phyloP scores from a whole-genome alignment of 108 stramenopile species.

The Cyclotella kingstonii region DNA sequence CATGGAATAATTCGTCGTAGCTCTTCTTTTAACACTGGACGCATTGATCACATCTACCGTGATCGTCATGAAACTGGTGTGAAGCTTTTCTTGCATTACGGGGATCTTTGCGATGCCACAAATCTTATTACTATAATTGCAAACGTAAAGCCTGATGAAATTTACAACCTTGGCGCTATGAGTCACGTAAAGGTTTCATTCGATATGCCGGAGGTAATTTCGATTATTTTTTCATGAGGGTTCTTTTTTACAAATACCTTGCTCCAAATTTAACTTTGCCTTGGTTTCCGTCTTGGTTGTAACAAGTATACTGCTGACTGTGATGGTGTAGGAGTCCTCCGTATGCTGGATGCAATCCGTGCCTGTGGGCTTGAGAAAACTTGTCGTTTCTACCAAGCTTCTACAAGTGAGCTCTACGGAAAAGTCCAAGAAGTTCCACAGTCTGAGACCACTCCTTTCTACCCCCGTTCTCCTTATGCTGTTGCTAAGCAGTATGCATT shows the following conservation, averaged over 20 bases:
- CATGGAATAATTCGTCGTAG: constrained; percentile 98
- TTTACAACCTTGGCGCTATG: constrained; percentile 99
- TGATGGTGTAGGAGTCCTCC: constrained; percentile 97
- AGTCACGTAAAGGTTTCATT: constrained; percentile 99
- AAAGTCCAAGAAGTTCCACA: constrained; percentile 98
- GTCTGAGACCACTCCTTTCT: constrained; percentile 98
- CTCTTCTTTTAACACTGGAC: constrained; percentile 98
- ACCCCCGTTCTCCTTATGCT: constrained; percentile 99
- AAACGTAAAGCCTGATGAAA: constrained; percentile 87
- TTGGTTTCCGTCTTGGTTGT: background rate
- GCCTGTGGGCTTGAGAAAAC: constrained; percentile 85
- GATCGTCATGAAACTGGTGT: constrained; percentile 96
- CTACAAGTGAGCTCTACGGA: constrained; percentile 97
- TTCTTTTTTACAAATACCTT: too few relatives aligned
- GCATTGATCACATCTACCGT: constrained; percentile 97
- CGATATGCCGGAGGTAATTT: constrained; percentile 95
- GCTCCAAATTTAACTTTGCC: too few relatives aligned
- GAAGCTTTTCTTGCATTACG: constrained; percentile 96
- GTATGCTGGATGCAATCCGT: constrained; percentile 98
- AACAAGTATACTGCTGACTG: constrained; percentile 94
- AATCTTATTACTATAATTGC: constrained; percentile 93
- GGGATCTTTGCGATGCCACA: constrained; percentile 97
- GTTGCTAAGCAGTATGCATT: constrained; percentile 99
- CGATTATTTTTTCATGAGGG: too few relatives aligned
- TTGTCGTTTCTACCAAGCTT: constrained; percentile 94